Evolutionary conservation across 768 basidiomycete species (phyloP), one percentile per base, ranked within the genome.

Genomic region (Hygrocybe punicea): DNA sequence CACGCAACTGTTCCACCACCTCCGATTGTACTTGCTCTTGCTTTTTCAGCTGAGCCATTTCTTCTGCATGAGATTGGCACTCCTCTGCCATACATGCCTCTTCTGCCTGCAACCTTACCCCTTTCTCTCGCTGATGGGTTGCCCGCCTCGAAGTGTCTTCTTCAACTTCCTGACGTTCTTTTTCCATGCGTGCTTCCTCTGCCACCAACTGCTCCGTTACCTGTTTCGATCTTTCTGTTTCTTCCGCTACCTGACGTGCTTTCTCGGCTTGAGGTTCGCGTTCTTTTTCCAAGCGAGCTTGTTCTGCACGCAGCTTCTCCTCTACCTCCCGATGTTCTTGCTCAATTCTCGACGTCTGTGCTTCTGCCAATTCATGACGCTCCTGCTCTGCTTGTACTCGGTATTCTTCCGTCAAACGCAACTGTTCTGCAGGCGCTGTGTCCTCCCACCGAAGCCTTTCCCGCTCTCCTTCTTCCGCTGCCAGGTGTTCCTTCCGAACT

Each of bases 251-350:
- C 21, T 50, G 50, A 23, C 58, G 52, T 24, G 58, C 59, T 24
- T 54, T 49, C 59, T 62, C 58, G 44, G 55, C 63, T 52, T 62
- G 56, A 40, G 58, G 49, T 25, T 50, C 58, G 48, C 50, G 59
- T 62, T 65, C 62, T 51, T 60, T 56, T 23, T 40, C 61, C 50
- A 60, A 33, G 51, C 56, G 61, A 33, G 17, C 62, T 56, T 51
- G 55, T 55, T 79, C 74, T 23, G 76, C 65, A 48, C 79, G 73
- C 46, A 71, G 60, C 2, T 65, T 67, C 55, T 83, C 83, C 2
- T 65, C 66, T n/a, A 67, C 70, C 51, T 75, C 73, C 73, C 56
- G 81, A 77, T 36, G 74, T 65, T 81, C 83, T 87, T 1, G 71
- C 67, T 67, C 66, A 51, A 17, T 5, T 23, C 69, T 40, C 73